A percentile compares a stretch with the other conserved stretches of the same genome.
Conservation (phyloP, 495 filamentous ascomycete genomes). For the Hypomontagnella monticulosa region DNA sequence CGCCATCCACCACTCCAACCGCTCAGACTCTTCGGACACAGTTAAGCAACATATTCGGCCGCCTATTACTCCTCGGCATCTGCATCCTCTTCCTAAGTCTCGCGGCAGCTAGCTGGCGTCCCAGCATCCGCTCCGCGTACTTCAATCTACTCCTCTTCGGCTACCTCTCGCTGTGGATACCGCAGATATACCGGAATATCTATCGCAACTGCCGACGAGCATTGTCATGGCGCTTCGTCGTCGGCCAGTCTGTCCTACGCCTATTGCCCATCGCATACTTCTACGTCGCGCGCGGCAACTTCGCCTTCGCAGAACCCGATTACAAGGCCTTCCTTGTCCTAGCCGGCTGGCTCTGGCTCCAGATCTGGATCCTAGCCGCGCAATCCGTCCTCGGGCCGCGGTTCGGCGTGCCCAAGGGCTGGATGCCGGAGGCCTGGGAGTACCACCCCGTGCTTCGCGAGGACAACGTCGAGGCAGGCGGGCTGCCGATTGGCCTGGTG, state of each 20-base stretch:
- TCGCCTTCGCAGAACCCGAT: slow-evolving; percentile 81
- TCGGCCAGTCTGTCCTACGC: slow-evolving; percentile 82
- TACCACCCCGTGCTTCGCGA: slow-evolving; percentile 94
- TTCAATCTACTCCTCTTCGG: slow-evolving; percentile 70
- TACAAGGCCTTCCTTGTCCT: slow-evolving; percentile 67
- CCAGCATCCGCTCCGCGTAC: slow-evolving; percentile 73
- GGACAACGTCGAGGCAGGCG: slow-evolving; percentile 79
- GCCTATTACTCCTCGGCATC: slow-evolving; percentile 78
- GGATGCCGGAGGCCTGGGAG: slow-evolving; percentile 87
- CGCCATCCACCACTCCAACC: slow-evolving; percentile 50
- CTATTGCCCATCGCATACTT: slow-evolving; percentile 84
- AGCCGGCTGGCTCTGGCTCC: slow-evolving; percentile 89
- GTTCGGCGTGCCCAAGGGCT: slow-evolving; percentile 69
- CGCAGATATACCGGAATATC: slow-evolving; percentile 90
- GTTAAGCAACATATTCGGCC: slow-evolving; percentile 79
- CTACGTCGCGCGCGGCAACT: slow-evolving; percentile 75
- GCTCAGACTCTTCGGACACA: slow-evolving; percentile 45
- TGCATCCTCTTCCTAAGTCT: slow-evolving; percentile 77
- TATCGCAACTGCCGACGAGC: slow-evolving; percentile 91
- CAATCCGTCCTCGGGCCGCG: slow-evolving; percentile 90
- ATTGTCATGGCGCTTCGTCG: slow-evolving; percentile 84
- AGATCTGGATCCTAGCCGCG: slow-evolving; percentile 77
- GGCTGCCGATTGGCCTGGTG: slow-evolving; percentile 76
- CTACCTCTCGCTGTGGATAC: slow-evolving; percentile 90
- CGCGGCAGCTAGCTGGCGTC: slow-evolving; percentile 79